A percentile compares a stretch with the other conserved stretches of the same genome.
These are phyloP conservation scores for Rasamsonia emersonii DNA, from an alignment of 2,329 filamentous ascomycete species.

Conservation along the genomic window DNA sequence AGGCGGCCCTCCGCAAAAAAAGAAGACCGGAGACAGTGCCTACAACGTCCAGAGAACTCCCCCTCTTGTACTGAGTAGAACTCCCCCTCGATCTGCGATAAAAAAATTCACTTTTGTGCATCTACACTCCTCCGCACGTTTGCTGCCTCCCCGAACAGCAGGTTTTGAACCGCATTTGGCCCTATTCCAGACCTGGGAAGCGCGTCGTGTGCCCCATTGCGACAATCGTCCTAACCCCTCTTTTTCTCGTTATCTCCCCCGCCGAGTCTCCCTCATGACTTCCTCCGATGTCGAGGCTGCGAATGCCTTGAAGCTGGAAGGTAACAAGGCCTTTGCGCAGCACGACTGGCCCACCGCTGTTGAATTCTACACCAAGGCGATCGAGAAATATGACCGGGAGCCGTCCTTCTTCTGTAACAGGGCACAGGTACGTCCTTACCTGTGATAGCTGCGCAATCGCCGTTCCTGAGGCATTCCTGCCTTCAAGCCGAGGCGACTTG, in stretches of 20 bases:
- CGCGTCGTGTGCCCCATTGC: constrained; percentile 5
- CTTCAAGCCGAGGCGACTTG: too few relatives aligned
- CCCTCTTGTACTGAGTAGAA: constrained; percentile 5
- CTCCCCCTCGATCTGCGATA: neutral
- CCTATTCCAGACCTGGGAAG: too few relatives aligned
- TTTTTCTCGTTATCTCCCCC: constrained; percentile 1
- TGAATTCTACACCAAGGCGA: constrained; percentile 78
- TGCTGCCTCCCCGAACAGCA: too few relatives aligned
- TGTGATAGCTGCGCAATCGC: too few relatives aligned
- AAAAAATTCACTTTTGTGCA: too few relatives aligned
- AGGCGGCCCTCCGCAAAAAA: too few relatives aligned
- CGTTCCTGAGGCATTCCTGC: too few relatives aligned
- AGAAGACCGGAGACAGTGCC: neutral
- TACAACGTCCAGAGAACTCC: neutral
- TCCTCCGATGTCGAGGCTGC: constrained; percentile 55
- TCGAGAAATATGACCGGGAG: constrained; percentile 71
- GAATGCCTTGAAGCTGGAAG: constrained; percentile 78
- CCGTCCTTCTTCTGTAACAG: constrained; percentile 90
- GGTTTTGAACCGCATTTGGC: too few relatives aligned
- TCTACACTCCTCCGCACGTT: too few relatives aligned
- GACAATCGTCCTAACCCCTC: too few relatives aligned
- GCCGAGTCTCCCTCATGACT: constrained; percentile 24
- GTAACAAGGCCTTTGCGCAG: constrained; percentile 82
- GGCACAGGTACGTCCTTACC: constrained; percentile 75
- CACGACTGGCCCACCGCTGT: constrained; percentile 82